A percentile compares a stretch with the other conserved stretches of the same genome.
Evolutionary conservation across 2,329 filamentous ascomycete species (phyloP).

Genomic region (Diaporthe sp.): DNA sequence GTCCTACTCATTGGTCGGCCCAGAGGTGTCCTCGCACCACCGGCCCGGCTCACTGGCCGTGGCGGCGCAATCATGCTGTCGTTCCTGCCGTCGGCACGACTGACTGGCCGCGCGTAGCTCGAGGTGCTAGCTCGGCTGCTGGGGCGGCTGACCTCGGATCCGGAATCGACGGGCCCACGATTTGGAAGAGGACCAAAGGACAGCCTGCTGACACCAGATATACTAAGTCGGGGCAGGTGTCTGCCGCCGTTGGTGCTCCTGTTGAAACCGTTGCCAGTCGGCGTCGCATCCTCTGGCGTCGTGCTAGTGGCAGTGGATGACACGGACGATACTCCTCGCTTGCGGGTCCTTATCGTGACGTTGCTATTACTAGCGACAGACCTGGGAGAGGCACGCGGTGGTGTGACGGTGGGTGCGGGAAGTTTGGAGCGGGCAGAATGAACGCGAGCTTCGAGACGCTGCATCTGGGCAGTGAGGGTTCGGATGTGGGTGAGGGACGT

Average conservation of each 20-base stretch:
- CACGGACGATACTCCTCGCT: constrained; percentile 72
- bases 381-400: constrained; percentile 84
- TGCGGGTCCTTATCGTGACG: constrained; percentile 76
- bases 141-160: constrained; percentile 70
- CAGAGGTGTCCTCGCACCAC: constrained; percentile 73
- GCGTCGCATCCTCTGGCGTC: constrained; percentile 60
- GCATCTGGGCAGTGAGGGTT: constrained; percentile 95
- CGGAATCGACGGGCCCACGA: constrained; percentile 59
- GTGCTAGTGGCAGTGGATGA: constrained; percentile 59
- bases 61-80: constrained; percentile 61
- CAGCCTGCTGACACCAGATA: constrained; percentile 72
- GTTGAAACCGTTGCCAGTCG: constrained; percentile 54
- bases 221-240: constrained; percentile 71
- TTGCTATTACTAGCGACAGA: constrained; percentile 53
- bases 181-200: constrained; percentile 70
- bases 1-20: constrained; percentile 74
- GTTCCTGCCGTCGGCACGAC: constrained; percentile 58
- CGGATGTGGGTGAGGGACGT: constrained; percentile 92
- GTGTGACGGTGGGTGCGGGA: constrained; percentile 82
- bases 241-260: constrained; percentile 49
- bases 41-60: constrained; percentile 74
- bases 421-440: constrained; percentile 93
- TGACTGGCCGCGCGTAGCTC: constrained; percentile 66
- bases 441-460: constrained; percentile 92
- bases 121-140: constrained; percentile 78